A percentile compares a stretch with the other conserved stretches of the same genome.
These are phyloP conservation scores for Aspergillus conjunctus DNA, from an alignment of 495 filamentous ascomycete species.

Conservation along the genomic window DNA sequence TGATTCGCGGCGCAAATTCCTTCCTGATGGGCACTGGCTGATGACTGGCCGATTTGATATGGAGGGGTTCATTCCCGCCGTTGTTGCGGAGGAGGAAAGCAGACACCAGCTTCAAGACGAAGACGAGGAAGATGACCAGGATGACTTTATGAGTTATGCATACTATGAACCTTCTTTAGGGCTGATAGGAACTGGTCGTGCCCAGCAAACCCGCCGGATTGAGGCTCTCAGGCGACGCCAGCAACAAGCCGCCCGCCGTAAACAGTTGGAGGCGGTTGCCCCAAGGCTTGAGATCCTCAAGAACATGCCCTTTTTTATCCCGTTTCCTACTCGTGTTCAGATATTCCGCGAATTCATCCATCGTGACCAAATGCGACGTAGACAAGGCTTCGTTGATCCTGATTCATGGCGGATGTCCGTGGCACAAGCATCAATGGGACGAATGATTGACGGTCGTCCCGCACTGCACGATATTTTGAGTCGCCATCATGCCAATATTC, in stretches of 20 bases:
- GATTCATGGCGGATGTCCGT: conserved; percentile 76
- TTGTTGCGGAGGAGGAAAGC: conserved; percentile 85
- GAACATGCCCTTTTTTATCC: conserved; percentile 97
- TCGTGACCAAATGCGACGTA: conserved; percentile 75
- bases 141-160: conserved; percentile 37
- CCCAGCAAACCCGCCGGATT: conserved; percentile 53
- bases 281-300: conserved; percentile 87
- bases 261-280: conserved; percentile 72
- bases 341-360: conserved; percentile 92
- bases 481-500: conserved; percentile 79
- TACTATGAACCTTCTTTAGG: conserved; percentile 32
- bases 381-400: conserved; percentile 75
- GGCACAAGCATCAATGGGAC: conserved; percentile 41
- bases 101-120: conserved; percentile 66
- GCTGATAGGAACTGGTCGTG: conserved; percentile 54
- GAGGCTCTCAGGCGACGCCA: conserved; percentile 61
- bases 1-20: conserved; percentile 85
- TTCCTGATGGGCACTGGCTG: conserved; percentile 84
- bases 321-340: conserved; percentile 87
- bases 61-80: conserved; percentile 82
- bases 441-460: conserved; percentile 36
- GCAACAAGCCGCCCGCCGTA: conserved; percentile 63
- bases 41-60: conserved; percentile 93
- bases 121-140: conserved; percentile 50
- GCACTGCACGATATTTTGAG: conserved; percentile 55